Base-by-base conservation (phyloP, 345 rosid genomes). In the Microthlaspi erraticum region DNA sequence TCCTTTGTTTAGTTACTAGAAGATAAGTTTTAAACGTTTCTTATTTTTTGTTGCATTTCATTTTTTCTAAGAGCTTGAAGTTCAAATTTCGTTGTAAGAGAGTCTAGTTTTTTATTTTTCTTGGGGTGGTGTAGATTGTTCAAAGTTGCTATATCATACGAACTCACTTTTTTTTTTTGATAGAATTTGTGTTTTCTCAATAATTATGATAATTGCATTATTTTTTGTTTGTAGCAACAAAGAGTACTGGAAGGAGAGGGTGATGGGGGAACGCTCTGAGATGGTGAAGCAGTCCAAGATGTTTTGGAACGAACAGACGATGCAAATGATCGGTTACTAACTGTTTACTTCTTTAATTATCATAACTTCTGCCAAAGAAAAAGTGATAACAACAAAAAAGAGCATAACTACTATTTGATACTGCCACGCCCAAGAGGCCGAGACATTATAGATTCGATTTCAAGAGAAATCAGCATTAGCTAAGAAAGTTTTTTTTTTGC, bases 241-340 rank as follows among this genome's bases (percentile, higher is more conserved):
- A 74, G 88, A 84, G 34, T 70, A 83, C 48, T 90, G 96, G 97
- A 88, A 85, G 77, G 87, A 87, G 72, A 82, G 98, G 71, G 65
- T 77, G 67, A 12, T 19, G 2, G 74, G 51, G 0, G 96, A 87
- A 77, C 87, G 91, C 1, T 79, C 87, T 12, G 90, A 87, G 80
- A 80, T 68, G 72, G 79, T 84, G 70, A 90, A 85, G 83, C 98
- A 93, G 45, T 81, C 88, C 8, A 93, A 81, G 82, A 82, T 78
- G 32, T 90, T 78, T 65, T 93, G 98, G 97, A 86, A 84, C 34
- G 52, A 66, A 26, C 98, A 84, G 76, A 81, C 98, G 13, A 77
- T 78, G 57, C 73, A 77, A 11, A 80, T 79, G 9, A 73, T 90
- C 54, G 97, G 97, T 37, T 88, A 78, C 76, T 87, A 77, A 78